Evolutionary conservation across 2,329 filamentous ascomycete genomes (phyloP), one percentile per base, ranked within the genome.

Genomic region (Apiospora aurea): DNA sequence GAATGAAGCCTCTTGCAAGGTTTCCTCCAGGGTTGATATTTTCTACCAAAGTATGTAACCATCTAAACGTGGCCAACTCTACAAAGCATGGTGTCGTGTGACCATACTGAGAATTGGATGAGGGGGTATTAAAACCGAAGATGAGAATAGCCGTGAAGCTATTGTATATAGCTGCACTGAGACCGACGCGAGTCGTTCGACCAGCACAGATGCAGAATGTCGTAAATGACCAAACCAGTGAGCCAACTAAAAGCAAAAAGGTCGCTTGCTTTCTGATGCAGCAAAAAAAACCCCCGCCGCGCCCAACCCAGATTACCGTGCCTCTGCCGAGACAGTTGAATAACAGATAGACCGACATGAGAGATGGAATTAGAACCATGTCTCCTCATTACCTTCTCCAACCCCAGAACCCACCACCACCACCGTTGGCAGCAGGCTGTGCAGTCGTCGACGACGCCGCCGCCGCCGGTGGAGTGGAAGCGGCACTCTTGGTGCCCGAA

Each of bases 391-490:
- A 86, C 76, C 83, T 81, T 69, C 86, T 81, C 87, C 87, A 88
- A 16, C 87, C 87, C 86, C 88, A 90, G 77, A 90, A 90, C 3
- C 88, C 84, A 43, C 86, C 86, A 69, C 86, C 86, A 69, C 70
- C 86, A 69, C 70, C 68, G 67, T 75, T 73, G 61, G 73, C 72
- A 61, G 73, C 72, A 34, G 76, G 70, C 26, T 71, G 43, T 49
- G 77, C 78, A 72, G 78, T 66, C 5, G 79, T 71, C 4, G 79
- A 67, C 8, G 79, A 71, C 4, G 79, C 71, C 38, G 67, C 26
- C 4, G 57, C 71, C 18, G 78, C 69, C 57, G 76, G 73, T 49
- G 70, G 44, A 10, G 70, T 72, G 21, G 78, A 70, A 64, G 76
- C 74, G 46, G 77, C 73, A 18, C 75, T 78, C 73, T 34, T 68